These are phyloP conservation scores for Fagus sylvatica DNA, from an alignment of 306 rosid species.

Conservation along the genomic window DNA sequence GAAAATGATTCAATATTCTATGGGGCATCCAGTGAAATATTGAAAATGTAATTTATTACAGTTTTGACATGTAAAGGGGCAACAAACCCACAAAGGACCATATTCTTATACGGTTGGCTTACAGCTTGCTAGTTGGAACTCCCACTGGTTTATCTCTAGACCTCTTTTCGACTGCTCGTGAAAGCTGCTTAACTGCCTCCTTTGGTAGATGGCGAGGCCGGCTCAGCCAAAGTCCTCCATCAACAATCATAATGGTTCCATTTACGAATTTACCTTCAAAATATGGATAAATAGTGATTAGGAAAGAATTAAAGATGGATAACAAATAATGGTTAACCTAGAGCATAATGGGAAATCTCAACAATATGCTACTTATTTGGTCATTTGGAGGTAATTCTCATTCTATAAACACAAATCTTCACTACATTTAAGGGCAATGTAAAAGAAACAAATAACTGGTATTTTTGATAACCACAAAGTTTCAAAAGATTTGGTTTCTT, in stretches of 20 bases:
- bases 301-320: background rate
- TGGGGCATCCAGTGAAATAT: background rate
- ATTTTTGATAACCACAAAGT: background rate
- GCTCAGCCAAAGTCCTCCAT: conserved; percentile 96
- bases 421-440: background rate
- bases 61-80: conserved; percentile 7
- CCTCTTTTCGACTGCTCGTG: conserved; percentile 80
- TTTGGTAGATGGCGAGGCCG: conserved; percentile 74
- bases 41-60: background rate
- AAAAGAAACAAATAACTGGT: background rate
- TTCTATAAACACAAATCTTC: background rate
- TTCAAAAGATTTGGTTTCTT: background rate
- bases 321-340: background rate
- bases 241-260: conserved; percentile 64
- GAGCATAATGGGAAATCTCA: too few species aligned
- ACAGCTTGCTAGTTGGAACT: conserved; percentile 79
- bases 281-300: conserved; percentile 13
- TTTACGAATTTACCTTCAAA: conserved; percentile 77
- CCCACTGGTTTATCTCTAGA: conserved; percentile 58
- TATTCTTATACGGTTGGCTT: conserved; percentile 16
- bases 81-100: background rate
- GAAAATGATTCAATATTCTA: background rate
- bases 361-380: too few species aligned
- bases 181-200: conserved; percentile 73
- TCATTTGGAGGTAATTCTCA: too few species aligned